phyloP scores from a whole-genome alignment of 2,329 filamentous ascomycete genomes.

The Aphanocladium album region DNA sequence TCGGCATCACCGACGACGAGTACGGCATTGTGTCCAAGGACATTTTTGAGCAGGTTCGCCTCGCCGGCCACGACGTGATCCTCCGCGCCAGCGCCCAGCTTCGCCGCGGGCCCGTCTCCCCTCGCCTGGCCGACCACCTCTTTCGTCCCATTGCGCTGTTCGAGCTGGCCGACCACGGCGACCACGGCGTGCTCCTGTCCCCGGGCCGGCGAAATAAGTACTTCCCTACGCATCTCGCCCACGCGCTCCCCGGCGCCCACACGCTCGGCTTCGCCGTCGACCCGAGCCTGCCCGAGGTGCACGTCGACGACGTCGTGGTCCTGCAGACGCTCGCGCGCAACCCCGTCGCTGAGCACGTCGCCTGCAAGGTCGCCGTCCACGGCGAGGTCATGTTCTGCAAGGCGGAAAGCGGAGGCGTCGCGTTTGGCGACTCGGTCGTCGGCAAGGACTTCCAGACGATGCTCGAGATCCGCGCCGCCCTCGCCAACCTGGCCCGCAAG shows the following conservation, averaged over 20 bases:
- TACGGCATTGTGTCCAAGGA: neutral
- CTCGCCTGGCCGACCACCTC: neutral
- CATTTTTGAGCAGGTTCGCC: neutral
- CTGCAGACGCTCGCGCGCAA: slow-evolving; percentile 5
- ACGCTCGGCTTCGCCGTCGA: neutral
- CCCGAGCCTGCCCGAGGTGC: neutral
- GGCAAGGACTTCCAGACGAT: slow-evolving; percentile 4
- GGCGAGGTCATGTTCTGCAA: slow-evolving; percentile 10
- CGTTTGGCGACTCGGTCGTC: slow-evolving; percentile 11
- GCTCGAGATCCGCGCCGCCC: neutral
- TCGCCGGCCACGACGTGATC: neutral
- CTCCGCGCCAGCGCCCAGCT: neutral
- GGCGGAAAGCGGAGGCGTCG: slow-evolving; percentile 11
- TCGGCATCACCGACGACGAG: neutral
- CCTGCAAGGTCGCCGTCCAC: slow-evolving; percentile 2
- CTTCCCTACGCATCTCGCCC: neutral
- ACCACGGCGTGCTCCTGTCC: neutral
- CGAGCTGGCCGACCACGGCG: neutral
- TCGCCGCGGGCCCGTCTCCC: neutral
- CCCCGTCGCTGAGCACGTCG: slow-evolving; percentile 2
- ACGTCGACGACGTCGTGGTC: neutral
- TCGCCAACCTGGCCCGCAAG: neutral
- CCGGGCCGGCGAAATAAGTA: neutral
- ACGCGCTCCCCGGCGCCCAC: slow-evolving; percentile 2
- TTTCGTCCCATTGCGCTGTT: slow-evolving; percentile 2